These are phyloP conservation scores for Priceomyces castillae DNA, from an alignment of 805 yeast species.

Conservation along the genomic window DNA sequence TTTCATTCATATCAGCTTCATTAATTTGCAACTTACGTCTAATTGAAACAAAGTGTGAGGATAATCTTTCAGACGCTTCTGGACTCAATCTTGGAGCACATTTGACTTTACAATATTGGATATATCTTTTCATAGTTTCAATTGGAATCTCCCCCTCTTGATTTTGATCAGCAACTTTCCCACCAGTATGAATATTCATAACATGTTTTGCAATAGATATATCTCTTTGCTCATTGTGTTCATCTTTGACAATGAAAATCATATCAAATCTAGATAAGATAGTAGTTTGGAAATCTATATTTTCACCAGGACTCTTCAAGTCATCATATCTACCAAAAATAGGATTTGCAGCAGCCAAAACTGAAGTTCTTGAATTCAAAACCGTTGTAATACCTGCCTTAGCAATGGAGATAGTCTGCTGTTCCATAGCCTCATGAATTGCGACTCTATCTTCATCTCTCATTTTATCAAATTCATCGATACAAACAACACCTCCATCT, in stretches of 20 bases:
- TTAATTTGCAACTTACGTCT: constrained; percentile 77
- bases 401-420: constrained; percentile 97
- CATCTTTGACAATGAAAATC: constrained; percentile 97
- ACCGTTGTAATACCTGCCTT: constrained; percentile 99
- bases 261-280: constrained; percentile 96
- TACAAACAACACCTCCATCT: constrained; percentile 98
- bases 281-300: constrained; percentile 96
- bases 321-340: constrained; percentile 96
- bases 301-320: constrained; percentile 94
- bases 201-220: constrained; percentile 91
- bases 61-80: constrained; percentile 85
- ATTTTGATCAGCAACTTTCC: constrained; percentile 39
- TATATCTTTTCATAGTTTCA: constrained; percentile 86
- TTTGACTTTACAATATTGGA: constrained; percentile 82
- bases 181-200: constrained; percentile 88
- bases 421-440: constrained; percentile 99
- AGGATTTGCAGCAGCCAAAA: constrained; percentile 97
- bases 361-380: constrained; percentile 92
- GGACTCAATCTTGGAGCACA: constrained; percentile 92
- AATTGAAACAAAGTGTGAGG: constrained; percentile 89
- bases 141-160: constrained; percentile 84
- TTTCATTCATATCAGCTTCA: constrained; percentile 78
- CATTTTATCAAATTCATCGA: constrained; percentile 99
- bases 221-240: constrained; percentile 83
- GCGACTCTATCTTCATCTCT: constrained; percentile 98